Percentiles rank a stretch among this genome's conserved stretches.
phyloP scores from a whole-genome alignment of 768 basidiomycete genomes.

The Sporobolomyces phaffii region DNA sequence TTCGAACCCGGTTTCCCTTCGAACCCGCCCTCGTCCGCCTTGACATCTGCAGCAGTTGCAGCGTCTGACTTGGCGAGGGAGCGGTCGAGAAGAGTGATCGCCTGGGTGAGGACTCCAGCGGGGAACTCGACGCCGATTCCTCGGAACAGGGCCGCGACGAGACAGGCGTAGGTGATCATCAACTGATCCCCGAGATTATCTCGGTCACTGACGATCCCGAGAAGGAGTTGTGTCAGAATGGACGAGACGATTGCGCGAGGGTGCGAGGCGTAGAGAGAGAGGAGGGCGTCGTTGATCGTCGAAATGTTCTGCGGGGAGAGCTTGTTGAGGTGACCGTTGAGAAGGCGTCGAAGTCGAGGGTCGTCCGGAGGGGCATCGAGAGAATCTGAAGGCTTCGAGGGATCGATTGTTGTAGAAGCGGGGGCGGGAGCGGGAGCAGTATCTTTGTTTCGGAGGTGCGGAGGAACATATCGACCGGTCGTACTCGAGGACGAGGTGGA shows the following conservation, averaged over 20 bases:
- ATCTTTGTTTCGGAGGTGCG: constrained; percentile 2
- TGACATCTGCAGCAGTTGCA: background rate
- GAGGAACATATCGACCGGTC: background rate
- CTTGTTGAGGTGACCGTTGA: constrained; percentile 41
- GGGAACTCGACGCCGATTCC: constrained; percentile 34
- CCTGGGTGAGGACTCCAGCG: constrained; percentile 21
- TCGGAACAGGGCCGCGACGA: constrained; percentile 36
- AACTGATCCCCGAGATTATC: constrained; percentile 41
- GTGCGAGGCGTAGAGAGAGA: constrained; percentile 28
- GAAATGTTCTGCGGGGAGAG: constrained; percentile 37
- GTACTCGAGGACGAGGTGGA: background rate
- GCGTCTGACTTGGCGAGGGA: constrained; percentile 16
- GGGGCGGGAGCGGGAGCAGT: background rate
- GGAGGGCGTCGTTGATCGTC: constrained; percentile 33
- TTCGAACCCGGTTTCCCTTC: constrained; percentile 56
- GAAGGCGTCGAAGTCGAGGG: constrained; percentile 35
- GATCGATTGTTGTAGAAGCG: background rate
- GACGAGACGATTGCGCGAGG: constrained; percentile 35
- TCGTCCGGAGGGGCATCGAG: constrained; percentile 28
- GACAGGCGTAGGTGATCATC: constrained; percentile 34
- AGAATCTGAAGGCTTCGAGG: constrained; percentile 5
- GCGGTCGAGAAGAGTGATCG: constrained; percentile 22
- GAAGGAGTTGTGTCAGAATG: constrained; percentile 28
- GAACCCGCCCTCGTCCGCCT: constrained; percentile 21
- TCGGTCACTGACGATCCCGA: constrained; percentile 36